Conservation (phyloP, 305 asterid species). For the Ilex paraguariensis region DNA sequence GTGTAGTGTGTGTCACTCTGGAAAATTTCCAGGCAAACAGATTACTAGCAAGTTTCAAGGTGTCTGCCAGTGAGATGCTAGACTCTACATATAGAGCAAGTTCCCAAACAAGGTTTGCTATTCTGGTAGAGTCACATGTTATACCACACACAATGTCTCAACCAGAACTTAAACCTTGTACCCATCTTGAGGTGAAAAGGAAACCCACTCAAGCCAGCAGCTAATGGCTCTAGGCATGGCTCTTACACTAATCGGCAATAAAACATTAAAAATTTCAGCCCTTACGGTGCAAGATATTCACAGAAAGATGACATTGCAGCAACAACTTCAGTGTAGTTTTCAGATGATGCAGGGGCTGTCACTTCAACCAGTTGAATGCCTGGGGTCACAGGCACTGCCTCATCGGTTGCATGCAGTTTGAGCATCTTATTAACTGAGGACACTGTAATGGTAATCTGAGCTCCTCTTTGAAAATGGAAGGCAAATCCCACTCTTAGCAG, state of each 20-base stretch:
- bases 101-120: too few species aligned
- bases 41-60: too few species aligned
- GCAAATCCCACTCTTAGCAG: constrained; percentile 81
- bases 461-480: constrained; percentile 79
- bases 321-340: constrained; percentile 76
- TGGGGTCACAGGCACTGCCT: constrained; percentile 81
- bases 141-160: too few species aligned
- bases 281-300: constrained; percentile 99
- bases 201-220: too few species aligned
- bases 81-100: too few species aligned
- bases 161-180: too few species aligned
- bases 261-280: constrained; percentile 8
- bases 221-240: too few species aligned
- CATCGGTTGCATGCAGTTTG: constrained; percentile 83
- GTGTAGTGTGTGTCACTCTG: too few species aligned
- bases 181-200: too few species aligned
- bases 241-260: not conserved
- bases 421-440: constrained; percentile 87
- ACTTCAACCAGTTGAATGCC: constrained; percentile 96
- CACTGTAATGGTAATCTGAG: constrained; percentile 73
- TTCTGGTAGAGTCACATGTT: too few species aligned
- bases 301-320: constrained; percentile 73
- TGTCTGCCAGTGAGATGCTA: too few species aligned
- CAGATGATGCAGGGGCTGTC: constrained; percentile 85
- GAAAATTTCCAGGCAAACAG: too few species aligned